phyloP scores from a whole-genome alignment of 2,329 filamentous ascomycete species.

The Hymenoscyphus occultus region DNA sequence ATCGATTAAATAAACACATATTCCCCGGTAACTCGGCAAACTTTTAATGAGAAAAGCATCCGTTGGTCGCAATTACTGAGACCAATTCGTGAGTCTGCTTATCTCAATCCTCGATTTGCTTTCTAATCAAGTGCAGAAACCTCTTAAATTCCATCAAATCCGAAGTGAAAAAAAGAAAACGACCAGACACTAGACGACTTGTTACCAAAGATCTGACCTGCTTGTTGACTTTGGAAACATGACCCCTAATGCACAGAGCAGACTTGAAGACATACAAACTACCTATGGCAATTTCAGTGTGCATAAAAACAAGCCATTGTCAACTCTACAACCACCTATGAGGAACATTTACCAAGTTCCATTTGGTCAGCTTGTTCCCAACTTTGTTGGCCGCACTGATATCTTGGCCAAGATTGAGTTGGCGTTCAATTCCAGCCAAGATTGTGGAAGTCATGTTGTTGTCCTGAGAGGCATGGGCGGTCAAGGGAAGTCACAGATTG shows the following conservation, averaged over 20 bases:
- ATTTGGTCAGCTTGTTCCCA: slow-evolving; percentile 11
- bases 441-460: slow-evolving; percentile 15
- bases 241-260: background rate
- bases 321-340: background rate
- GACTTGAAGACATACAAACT: background rate
- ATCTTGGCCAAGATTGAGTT: slow-evolving; percentile 20
- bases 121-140: background rate
- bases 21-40: background rate
- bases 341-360: slow-evolving; percentile 11
- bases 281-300: background rate
- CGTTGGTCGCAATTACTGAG: background rate
- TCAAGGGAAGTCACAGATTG: slow-evolving; percentile 30
- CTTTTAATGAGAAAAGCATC: slow-evolving; percentile 2
- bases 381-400: slow-evolving; percentile 25
- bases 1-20: background rate
- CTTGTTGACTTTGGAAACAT: background rate
- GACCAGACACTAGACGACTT: background rate
- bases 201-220: background rate
- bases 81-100: background rate
- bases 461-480: slow-evolving; percentile 26
- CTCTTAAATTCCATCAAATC: background rate
- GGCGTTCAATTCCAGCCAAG: slow-evolving; percentile 6
- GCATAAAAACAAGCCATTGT: background rate
- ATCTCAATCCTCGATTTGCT: background rate
- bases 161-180: background rate